Base-by-base conservation (phyloP, 148 eudicot species). In the Cornus florida region DNA sequence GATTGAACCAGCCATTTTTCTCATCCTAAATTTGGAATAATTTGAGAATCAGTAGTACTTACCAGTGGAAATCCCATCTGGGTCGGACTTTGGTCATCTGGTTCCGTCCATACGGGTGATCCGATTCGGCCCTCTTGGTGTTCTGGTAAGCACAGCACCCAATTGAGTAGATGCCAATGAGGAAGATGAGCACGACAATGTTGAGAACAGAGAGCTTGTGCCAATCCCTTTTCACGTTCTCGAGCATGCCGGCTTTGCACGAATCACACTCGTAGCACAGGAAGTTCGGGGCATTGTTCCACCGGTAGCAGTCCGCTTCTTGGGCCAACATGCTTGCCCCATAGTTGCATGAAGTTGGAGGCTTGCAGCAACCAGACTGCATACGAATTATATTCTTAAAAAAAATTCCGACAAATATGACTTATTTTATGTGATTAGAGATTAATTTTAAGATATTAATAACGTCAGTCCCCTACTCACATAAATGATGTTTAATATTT, bases 331-430 rank as follows among this genome's bases (percentile, higher is more conserved):
- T 78, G 56, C 83, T 33, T 0, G 81, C 77, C 16, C 70, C 83
- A 68, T 96, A 96, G 71, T 84, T 89, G 83, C 99, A 96, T 22
- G 95, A 76, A 12, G 95, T 93, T 82, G 99, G 99, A 67, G 99
- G 99, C 84, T 96, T 96, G 85, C 99, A 96, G 77, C 99, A 96
- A 23, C 99, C 95, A 2, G 99, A 96, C 99, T 96, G 86, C 78
- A 72, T 22, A 69, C 28, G 28, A 28, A 28, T 28, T 28, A 28
- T 28, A 28, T 28, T 28, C 28, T 28, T 28, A 28, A 28, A 28
- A 28, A 28, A 28, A 28, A 28, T 28, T 28, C 28, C 28, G 0
- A 28, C 28, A 28, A 28, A 28, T 28, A 28, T 28, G 28, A 28
- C 28, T 28, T 0, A 28, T 28, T 28, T 28, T 28, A 28, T 28